phyloP scores from a whole-genome alignment of 352 stramenopile genomes.

The Pythium folliculosum region DNA sequence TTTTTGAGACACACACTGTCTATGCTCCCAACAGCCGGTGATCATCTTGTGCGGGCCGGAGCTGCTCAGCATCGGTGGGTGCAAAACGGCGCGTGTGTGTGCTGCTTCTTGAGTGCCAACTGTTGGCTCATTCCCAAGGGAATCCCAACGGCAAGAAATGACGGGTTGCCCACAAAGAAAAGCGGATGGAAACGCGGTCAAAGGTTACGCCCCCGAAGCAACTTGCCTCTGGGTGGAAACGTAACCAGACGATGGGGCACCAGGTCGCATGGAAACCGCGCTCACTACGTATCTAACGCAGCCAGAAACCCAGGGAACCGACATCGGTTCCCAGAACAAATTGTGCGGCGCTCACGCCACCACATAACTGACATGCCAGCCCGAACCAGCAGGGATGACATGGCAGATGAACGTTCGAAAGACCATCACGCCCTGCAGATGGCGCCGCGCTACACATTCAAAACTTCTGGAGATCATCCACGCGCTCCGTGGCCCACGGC shows the following conservation, averaged over 20 bases:
- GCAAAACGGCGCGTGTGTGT: constrained; percentile 12
- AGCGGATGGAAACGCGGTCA: not conserved
- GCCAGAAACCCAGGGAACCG: not conserved
- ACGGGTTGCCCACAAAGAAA: not conserved
- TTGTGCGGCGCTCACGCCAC: no score
- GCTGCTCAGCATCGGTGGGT: not conserved
- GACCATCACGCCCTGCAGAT: not conserved
- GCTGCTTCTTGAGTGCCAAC: constrained; percentile 11
- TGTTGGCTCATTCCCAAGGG: not conserved
- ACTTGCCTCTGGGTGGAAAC: not conserved
- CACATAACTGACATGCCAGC: no score
- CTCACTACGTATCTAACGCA: not conserved
- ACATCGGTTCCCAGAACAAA: no score
- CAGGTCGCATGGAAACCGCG: not conserved
- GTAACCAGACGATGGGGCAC: not conserved
- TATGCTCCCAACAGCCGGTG: constrained; percentile 2
- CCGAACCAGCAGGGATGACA: no score
- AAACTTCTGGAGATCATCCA: constrained; percentile 5
- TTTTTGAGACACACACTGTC: not conserved
- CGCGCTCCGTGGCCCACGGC: no score
- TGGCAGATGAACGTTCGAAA: not conserved
- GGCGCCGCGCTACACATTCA: not conserved
- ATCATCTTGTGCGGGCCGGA: not conserved
- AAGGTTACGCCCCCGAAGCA: not conserved
- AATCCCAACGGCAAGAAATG: not conserved